Conservation (phyloP, 495 filamentous ascomycete genomes). For the Talaromyces borbonicus region DNA sequence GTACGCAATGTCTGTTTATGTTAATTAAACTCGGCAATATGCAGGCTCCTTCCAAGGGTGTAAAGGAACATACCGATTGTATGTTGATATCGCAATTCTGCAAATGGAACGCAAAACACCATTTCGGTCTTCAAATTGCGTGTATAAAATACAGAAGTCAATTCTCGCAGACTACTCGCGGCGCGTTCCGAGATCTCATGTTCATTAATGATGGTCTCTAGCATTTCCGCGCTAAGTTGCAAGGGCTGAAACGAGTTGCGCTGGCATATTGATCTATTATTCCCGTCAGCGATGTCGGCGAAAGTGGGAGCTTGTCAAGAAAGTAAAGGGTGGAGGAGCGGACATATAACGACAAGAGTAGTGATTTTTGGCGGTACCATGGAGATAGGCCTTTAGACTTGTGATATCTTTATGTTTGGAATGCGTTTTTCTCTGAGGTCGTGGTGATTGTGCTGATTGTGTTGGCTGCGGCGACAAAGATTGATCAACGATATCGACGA, state of each 20-base stretch:
- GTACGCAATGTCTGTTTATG: conserved; percentile 3
- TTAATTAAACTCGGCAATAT: too few relatives aligned
- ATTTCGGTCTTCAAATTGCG: conserved; percentile 27
- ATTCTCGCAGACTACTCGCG: conserved; percentile 16
- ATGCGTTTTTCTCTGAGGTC: background rate
- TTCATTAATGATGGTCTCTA: conserved; percentile 12
- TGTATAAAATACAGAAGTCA: conserved; percentile 30
- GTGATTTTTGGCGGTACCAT: conserved; percentile 5
- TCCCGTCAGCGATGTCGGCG: too few relatives aligned
- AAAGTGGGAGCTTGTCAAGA: too few relatives aligned
- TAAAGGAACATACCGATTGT: background rate
- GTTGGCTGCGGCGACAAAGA: background rate
- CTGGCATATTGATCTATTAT: conserved; percentile 32
- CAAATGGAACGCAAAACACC: conserved; percentile 17
- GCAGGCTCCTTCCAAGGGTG: too few relatives aligned
- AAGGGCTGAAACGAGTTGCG: conserved; percentile 32
- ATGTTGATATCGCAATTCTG: background rate
- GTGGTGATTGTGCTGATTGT: background rate
- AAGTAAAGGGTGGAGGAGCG: conserved; percentile 9
- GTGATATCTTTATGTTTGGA: background rate
- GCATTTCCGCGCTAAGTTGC: conserved; percentile 23
- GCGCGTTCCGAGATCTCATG: background rate
- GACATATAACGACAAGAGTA: conserved; percentile 23
- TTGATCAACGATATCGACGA: background rate
- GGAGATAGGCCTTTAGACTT: background rate